Conservation (phyloP, 257 asterid genomes). For the Ophiorrhiza pumila region DNA sequence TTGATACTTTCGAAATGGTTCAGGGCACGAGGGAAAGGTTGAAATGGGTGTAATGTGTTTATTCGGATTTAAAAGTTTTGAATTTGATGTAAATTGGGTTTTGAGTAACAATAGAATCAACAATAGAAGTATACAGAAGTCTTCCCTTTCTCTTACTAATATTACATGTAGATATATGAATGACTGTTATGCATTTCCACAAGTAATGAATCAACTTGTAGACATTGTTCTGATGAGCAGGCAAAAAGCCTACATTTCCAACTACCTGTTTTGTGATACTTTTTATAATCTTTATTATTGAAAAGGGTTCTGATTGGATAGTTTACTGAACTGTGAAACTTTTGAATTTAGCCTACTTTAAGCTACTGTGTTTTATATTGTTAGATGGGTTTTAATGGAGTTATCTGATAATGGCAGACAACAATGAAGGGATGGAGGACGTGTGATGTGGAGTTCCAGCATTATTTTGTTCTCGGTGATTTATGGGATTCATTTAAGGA, state of each 20-base stretch:
- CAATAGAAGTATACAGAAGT: not conserved
- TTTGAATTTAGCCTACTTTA: not conserved
- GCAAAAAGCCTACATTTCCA: not conserved
- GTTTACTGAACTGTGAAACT: not conserved
- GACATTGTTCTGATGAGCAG: not conserved
- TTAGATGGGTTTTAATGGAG: conserved; percentile 9
- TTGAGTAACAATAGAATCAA: not conserved
- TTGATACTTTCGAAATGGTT: not conserved
- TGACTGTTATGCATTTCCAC: not conserved
- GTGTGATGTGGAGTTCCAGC: conserved; percentile 53
- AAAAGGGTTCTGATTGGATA: not conserved
- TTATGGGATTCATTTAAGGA: conserved; percentile 89
- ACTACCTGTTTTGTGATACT: not conserved
- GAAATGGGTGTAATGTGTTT: not conserved
- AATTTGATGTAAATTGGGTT: not conserved
- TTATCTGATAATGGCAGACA: conserved; percentile 42
- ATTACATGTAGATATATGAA: not conserved
- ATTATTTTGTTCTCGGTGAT: conserved; percentile 77
- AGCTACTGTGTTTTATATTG: not conserved
- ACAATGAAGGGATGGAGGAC: conserved; percentile 68
- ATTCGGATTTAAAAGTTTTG: not conserved
- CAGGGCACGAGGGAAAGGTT: not conserved
- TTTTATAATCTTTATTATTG: not conserved
- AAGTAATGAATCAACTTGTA: not conserved
- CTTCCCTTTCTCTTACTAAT: not conserved